Base-by-base conservation (phyloP, 148 eudicot genomes). In the Heliamphora exappendiculata region DNA sequence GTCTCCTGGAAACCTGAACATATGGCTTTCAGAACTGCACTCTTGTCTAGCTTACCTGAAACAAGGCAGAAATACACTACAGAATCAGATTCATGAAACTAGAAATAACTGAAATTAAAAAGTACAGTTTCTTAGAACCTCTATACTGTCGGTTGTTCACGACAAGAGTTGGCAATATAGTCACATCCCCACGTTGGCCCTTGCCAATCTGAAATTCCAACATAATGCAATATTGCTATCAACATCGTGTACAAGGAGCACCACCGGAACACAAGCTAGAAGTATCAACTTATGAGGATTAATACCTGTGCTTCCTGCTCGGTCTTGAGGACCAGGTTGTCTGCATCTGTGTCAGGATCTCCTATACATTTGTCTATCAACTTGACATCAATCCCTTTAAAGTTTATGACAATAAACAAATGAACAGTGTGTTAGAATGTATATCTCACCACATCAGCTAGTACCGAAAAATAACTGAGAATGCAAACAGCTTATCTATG, bases 1-100 rank as follows among this genome's bases (percentile, higher is more conserved):
- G 98, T 93, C 87, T 95, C 99, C 84, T 95, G 84, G 70, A 91
- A 95, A 78, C 96, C 98, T 45, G 99, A 84, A 79, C 99, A 95
- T 54, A 95, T 89, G 81, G 99, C 99, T 81, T 91, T 95, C 55
- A 95, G 86, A 87, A 95, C 91, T 75, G 99, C 94, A 80, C 85
- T 85, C 79, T 84, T 95, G 79, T 83, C 91, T 84, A 93, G 82
- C 86, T 89, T 95, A 71, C 98, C 99, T 95, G 82, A 79, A 67
- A 63, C 42, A 17, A 72, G 42, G 60, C 0, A 42, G 59, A 66
- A 72, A 33, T 37, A 78, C 36, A 53, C 4, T 42, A 19, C 53
- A 55, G 64, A 71, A 57, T 7, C 39, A 34, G 22, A 44, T 54
- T 72, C 49, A 24, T 33, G 33, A 69, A 39, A 24, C 36, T 55